Evolutionary conservation across 495 filamentous ascomycete genomes (phyloP), one percentile per base, ranked within the genome.

Genomic region (Trichocladium antarcticum): DNA sequence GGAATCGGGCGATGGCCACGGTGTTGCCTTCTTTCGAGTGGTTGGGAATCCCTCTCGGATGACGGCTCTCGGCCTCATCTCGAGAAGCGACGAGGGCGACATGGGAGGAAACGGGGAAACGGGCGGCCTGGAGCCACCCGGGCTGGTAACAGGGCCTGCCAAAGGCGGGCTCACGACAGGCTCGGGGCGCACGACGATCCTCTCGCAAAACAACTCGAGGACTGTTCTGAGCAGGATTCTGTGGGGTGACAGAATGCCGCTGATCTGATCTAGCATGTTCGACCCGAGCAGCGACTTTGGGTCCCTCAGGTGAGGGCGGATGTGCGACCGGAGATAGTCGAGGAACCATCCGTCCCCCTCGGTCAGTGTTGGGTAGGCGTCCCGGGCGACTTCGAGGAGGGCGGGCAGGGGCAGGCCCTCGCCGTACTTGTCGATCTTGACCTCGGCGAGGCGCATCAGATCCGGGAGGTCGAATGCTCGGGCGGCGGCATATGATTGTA

Each of bases 191-290:
- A 40, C 29, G 29, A 40, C 43, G 34, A 58, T 56, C 16, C 50
- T 45, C 53, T 64, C 61, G 47, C 59, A 64, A 42, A 62, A 64
- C 42, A 64, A 53, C 57, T 64, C 61, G 27, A 64, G 59, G 9
- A 64, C 57, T 22, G 60, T 64, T 28, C 57, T 29, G 41, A 64
- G 57, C 11, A 64, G 59, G 19, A 64, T 51, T 42, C 49, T 53
- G 53, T 64, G 55, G 9, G 61, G 61, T 3, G 61, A 62, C 31
- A 64, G 50, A 39, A 64, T 64, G 53, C 49, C 47, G 59, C 61
- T 64, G 57, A 64, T 58, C 22, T 51, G 59, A 15, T 60, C 54
- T 5, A 64, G 55, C 22, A 62, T 32, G 45, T 64, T 52, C 7
- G 59, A 57, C 6, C 53, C 53, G 24, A 60, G 55, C 19, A 64